Evolutionary conservation across 225 moss, liverwort and hornwort species (phyloP), one percentile per base, ranked within the genome.

Genomic region (Marchantia polymorpha): DNA sequence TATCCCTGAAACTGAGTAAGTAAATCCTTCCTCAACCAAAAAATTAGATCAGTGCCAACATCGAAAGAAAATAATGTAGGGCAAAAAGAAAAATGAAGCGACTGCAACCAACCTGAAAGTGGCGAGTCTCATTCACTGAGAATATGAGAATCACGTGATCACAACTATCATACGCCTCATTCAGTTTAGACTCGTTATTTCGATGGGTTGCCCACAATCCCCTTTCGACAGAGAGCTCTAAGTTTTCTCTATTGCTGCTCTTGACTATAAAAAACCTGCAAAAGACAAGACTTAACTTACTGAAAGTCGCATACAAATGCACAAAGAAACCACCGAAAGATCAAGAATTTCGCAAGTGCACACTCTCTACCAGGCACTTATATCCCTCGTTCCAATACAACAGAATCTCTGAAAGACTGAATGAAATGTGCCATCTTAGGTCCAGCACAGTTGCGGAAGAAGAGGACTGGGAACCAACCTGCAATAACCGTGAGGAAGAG

Each of bases 181-280:
- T 99, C 77, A 99, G 80, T 83, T 99, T 99, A 10, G 92, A 86
- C 80, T 99, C 99, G 75, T 99, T 99, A 81, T 99, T 99, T 60
- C 95, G 92, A 83, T 99, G 99, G 3, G 99, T 99, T 59, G 99
- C 99, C 99, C 99, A 99, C 39, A 99, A 85, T 77, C 95, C 95
- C 78, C 99, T 91, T 83, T 99, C 93, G 58, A 99, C 93, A 70
- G 99, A 99, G 64, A 95, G 75, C 78, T 95, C 93, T 74, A 99
- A 82, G 74, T 99, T 99, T 81, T 99, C 99, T 78, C 91, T 90
- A 84, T 99, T 99, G 81, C 95, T 99, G 83, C 99, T 99, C 89
- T 99, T 99, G 73, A 99, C 99, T 69, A 99, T 95, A 52, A 99
- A 99, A 77, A 92, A 99, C 86, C 99, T 99, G 92, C 92, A 60